Evolutionary conservation across 2,329 filamentous ascomycete genomes (phyloP), one percentile per base, ranked within the genome.

Genomic region (Trichoderma citrinoviride): DNA sequence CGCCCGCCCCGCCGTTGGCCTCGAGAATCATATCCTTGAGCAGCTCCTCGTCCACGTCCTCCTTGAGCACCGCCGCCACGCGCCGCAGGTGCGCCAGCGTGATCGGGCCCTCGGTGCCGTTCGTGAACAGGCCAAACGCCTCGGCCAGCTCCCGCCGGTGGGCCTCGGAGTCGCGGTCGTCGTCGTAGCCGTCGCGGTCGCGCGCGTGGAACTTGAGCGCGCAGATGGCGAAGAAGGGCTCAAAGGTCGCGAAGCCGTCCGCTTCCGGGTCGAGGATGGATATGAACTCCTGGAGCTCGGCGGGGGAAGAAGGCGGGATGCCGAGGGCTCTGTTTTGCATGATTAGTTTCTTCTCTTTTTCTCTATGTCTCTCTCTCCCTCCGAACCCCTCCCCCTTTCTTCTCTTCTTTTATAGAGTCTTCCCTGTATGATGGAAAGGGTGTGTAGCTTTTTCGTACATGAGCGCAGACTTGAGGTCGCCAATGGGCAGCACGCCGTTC

Each of bases 21-120:
- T 98, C 94, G 55, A 93, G 80, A 65, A 99, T 90, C 95, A 99
- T 99, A 80, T 97, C 93, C 79, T 86, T 87, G 73, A 99, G 79
- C 73, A 96, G 78, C 55, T 92, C 89, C 72, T 98, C 95, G 66
- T 87, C 86, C 25, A 96, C 88, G 67, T 89, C 92, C 78, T 97
- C 92, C 77, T 92, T 91, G 71, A 99, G 79, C 71, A 92, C 86
- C 70, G 86, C 87, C 47, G 93, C 93, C 61, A 97, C 89, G 72
- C 90, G 83, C 73, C 87, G 86, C 74, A 99, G 78, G 77, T 96
- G 90, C 17, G 84, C 84, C 29, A 98, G 73, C 2, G 90, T 95
- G 69, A 99, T 96, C n/a, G 85, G 86, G 0, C 73, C 74, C 5
- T 72, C 73, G 66, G 69, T 71, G 74, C 79, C 70, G 76, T 85